Evolutionary conservation across 176 grass and related monocot species (phyloP).

Genomic region (Ananas comosus): DNA sequence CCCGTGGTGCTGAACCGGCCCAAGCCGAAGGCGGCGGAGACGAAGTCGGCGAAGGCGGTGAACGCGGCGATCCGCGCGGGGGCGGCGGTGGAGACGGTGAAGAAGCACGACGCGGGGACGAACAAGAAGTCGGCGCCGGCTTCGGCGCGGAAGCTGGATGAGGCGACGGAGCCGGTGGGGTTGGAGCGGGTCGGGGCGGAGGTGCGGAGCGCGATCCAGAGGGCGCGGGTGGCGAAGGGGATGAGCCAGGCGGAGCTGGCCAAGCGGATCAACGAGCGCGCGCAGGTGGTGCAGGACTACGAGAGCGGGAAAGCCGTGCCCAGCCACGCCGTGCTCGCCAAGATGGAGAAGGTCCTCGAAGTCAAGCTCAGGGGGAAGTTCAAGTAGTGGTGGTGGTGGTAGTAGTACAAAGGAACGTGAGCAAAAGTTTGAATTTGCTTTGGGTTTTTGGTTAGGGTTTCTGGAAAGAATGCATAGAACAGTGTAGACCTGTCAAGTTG

Average conservation of each 20-base stretch:
- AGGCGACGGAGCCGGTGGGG: conserved; percentile 58
- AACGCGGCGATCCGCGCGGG: conserved; percentile 63
- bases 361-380: conserved; percentile 78
- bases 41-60: conserved; percentile 63
- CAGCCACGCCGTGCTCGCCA: conserved; percentile 63
- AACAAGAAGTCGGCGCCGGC: conserved; percentile 38
- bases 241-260: conserved; percentile 90
- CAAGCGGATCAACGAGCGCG: conserved; percentile 67
- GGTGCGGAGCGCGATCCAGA: conserved; percentile 58
- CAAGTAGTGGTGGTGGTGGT: not conserved
- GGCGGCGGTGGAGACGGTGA: conserved; percentile 49
- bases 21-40: conserved; percentile 44
- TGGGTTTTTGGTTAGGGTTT: no score
- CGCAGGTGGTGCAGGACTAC: conserved; percentile 86
- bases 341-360: conserved; percentile 76
- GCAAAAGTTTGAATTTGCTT: no score
- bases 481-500: no score
- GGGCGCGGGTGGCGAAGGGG: conserved; percentile 61
- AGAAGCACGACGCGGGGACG: conserved; percentile 49
- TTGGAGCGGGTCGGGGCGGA: conserved; percentile 47
- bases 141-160: conserved; percentile 57
- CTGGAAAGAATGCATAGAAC: no score
- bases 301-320: conserved; percentile 70
- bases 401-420: no score
- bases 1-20: conserved; percentile 58